Evolutionary conservation across 1,284 basidiomycete species (phyloP).

Genomic region (Cutaneotrichosporon sp.): DNA sequence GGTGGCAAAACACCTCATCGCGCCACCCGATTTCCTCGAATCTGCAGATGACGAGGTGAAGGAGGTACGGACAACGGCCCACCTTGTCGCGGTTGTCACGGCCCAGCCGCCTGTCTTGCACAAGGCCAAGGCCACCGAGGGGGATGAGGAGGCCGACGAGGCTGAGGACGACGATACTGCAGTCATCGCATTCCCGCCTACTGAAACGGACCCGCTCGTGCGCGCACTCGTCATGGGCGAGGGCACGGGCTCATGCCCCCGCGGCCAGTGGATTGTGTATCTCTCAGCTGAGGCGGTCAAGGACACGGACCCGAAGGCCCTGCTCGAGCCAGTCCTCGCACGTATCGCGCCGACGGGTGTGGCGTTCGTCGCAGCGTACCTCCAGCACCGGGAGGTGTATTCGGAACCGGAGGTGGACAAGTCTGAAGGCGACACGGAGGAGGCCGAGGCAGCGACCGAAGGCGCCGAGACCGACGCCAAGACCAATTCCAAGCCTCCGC

Average conservation of each 20-base stretch:
- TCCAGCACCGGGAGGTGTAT: background rate
- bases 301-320: slow-evolving; percentile 3
- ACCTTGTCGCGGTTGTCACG: slow-evolving; percentile 66
- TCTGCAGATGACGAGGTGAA: background rate
- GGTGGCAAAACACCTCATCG: slow-evolving; percentile 48
- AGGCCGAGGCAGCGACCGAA: background rate
- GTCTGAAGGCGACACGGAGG: background rate
- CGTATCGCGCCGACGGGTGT: slow-evolving; percentile 15
- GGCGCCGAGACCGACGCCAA: background rate
- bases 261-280: slow-evolving; percentile 66
- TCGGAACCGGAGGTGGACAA: background rate
- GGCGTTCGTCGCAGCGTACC: slow-evolving; percentile 4
- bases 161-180: slow-evolving; percentile 59
- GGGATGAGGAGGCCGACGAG: slow-evolving; percentile 28
- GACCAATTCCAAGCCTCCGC: background rate
- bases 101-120: slow-evolving; percentile 32
- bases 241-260: slow-evolving; percentile 76
- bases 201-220: slow-evolving; percentile 56
- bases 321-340: slow-evolving; percentile 27
- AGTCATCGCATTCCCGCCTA: slow-evolving; percentile 76
- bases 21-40: slow-evolving; percentile 52
- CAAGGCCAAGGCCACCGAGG: slow-evolving; percentile 8
- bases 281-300: slow-evolving; percentile 26
- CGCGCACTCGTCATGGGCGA: slow-evolving; percentile 73
- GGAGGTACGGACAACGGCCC: slow-evolving; percentile 46